Conservation (phyloP, 2,329 filamentous ascomycete species). For the Paecilomyces formosus region DNA sequence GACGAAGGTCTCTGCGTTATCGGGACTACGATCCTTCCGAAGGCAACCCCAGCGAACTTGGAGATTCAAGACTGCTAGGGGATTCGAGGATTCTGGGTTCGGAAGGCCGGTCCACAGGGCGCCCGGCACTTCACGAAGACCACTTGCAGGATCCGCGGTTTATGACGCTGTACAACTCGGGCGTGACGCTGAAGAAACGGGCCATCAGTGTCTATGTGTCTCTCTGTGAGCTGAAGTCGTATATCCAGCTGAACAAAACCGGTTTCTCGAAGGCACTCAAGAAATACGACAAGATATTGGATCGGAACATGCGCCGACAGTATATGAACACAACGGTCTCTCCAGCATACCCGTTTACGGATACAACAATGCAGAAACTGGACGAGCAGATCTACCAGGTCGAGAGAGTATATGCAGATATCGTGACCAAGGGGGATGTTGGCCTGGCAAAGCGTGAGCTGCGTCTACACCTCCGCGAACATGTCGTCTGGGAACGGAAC, state of each 20-base stretch:
- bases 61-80: conserved; percentile 25
- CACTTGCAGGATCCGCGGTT: conserved; percentile 69
- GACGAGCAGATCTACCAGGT: conserved; percentile 66
- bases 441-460: conserved; percentile 74
- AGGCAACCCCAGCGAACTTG: conserved; percentile 22
- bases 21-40: conserved; percentile 21
- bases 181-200: conserved; percentile 87
- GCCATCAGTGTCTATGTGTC: conserved; percentile 82
- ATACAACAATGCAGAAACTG: conserved; percentile 61
- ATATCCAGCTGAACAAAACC: conserved; percentile 90
- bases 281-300: conserved; percentile 95
- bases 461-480: conserved; percentile 82
- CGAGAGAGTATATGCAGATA: conserved; percentile 70
- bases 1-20: conserved; percentile 22
- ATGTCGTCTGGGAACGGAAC: conserved; percentile 98
- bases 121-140: conserved; percentile 49
- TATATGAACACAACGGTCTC: conserved; percentile 73
- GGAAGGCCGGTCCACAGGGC: conserved; percentile 10
- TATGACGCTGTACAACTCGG: conserved; percentile 60
- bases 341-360: conserved; percentile 72
- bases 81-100: conserved; percentile 12
- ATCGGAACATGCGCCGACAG: conserved; percentile 66
- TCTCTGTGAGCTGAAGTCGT: conserved; percentile 91
- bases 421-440: conserved; percentile 76
- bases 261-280: conserved; percentile 95